Base-by-base conservation (phyloP, 306 rosid species). In the Urtica urens region DNA sequence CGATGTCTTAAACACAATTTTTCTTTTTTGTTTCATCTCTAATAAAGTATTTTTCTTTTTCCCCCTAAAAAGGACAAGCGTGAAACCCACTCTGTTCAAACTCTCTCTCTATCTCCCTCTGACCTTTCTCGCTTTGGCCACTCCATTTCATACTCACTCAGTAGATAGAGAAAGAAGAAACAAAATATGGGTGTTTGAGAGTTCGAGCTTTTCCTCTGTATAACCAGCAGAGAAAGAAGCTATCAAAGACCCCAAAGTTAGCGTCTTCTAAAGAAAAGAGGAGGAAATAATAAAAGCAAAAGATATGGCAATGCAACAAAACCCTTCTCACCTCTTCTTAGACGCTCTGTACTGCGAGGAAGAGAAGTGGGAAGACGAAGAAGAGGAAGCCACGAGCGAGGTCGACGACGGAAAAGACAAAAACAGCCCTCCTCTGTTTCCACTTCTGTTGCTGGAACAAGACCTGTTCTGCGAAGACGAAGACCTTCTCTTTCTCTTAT, bases 271-370 rank as follows among this genome's bases (percentile, higher is more conserved):
- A 9, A 8, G 14, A 12, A 44, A 51, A 40, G 33, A n/a, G 43
- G 6, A 48, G 27, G 10, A 15, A 48, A 63, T 5, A 21, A 62
- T 26, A 26, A 29, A 26, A 33, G 49, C 9, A 83, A 68, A 71
- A 81, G 78, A 73, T 77, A 82, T 79, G 83, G 90, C 87, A 42
- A 58, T 76, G 59, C 78, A 50, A 10, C 65, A 57, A 17, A 46
- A 41, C 42, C 66, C 52, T 40, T 67, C 85, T 12, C 63, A 68
- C 38, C 53, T 66, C 47, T 46, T 64, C 46, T 64, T 84, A 5
- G 96, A 82, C 53, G 66, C 82, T 56, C 80, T 88, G 27, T 75
- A 78, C 71, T 88, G 95, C 45, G 80, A 79, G 19, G 97, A 88
- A 59, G 80, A 48, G 58, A 56, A 69, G 38, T 79, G 86, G 86